phyloP scores from a whole-genome alignment of 352 stramenopile genomes.

The Peronospora belbahrii region DNA sequence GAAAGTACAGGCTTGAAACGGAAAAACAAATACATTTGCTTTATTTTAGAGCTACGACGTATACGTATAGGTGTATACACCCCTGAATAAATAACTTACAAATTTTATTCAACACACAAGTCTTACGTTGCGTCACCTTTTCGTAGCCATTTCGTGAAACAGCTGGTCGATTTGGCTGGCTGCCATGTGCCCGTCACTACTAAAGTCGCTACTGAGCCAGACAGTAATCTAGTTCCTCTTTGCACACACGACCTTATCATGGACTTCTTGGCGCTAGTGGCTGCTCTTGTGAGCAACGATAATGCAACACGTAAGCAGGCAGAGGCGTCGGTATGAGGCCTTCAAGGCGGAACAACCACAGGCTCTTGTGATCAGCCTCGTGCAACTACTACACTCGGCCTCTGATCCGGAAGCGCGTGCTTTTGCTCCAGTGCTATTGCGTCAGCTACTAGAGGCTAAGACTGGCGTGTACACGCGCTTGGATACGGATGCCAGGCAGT shows the following conservation, averaged over 20 bases:
- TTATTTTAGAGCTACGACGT: too few relatives aligned
- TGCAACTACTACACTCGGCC: slow-evolving; percentile 48
- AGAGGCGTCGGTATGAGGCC: slow-evolving; percentile 64
- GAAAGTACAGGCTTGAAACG: too few relatives aligned
- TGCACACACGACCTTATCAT: slow-evolving; percentile 19
- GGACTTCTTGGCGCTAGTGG: slow-evolving; percentile 69
- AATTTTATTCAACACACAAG: too few relatives aligned
- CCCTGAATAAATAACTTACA: too few relatives aligned
- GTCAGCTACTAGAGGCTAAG: slow-evolving; percentile 65
- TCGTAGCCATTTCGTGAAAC: slow-evolving; percentile 22
- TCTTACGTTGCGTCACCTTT: slow-evolving; percentile 5
- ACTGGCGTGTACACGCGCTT: slow-evolving; percentile 57
- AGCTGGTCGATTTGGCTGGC: slow-evolving; percentile 14
- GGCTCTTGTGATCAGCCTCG: slow-evolving; percentile 55
- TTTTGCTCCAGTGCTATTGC: slow-evolving; percentile 74
- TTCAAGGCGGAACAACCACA: slow-evolving; percentile 59
- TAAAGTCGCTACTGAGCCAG: slow-evolving; percentile 14
- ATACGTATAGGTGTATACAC: not conserved
- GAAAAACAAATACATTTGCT: too few relatives aligned
- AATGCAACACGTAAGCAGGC: slow-evolving; percentile 64
- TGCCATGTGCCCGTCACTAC: slow-evolving; percentile 8
- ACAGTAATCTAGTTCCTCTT: not conserved
- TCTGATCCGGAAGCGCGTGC: slow-evolving; percentile 57
- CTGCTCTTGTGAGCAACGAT: slow-evolving; percentile 71
- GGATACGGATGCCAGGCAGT: slow-evolving; percentile 40